Conservation (phyloP, 2,329 filamentous ascomycete genomes). For the Pestalotiopsis sp. region DNA sequence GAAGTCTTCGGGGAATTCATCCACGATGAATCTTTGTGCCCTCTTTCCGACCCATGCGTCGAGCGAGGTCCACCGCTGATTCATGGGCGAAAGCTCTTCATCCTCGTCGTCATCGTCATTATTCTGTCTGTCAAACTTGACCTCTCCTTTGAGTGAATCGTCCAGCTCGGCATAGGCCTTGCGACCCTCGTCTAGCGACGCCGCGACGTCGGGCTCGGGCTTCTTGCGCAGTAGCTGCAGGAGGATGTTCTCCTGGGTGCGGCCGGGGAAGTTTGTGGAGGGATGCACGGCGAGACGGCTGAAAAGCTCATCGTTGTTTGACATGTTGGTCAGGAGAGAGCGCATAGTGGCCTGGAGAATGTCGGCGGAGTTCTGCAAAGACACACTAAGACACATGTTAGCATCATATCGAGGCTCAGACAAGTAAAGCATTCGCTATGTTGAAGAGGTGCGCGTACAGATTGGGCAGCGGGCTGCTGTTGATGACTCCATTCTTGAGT, state of each 20-base stretch:
- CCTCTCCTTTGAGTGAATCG: background rate
- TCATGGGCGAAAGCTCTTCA: conserved; percentile 34
- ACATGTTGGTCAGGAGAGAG: conserved; percentile 65
- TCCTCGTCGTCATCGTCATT: conserved; percentile 6
- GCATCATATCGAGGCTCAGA: background rate
- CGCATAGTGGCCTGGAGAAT: conserved; percentile 73
- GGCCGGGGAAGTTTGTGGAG: conserved; percentile 72
- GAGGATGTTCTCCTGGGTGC: conserved; percentile 66
- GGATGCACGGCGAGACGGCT: conserved; percentile 74
- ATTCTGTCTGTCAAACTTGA: conserved; percentile 35
- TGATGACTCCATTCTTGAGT: conserved; percentile 60
- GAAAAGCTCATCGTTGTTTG: conserved; percentile 68
- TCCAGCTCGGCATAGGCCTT: conserved; percentile 32
- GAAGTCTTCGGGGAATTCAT: conserved; percentile 65
- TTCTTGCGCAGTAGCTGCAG: conserved; percentile 79
- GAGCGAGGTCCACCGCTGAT: conserved; percentile 39
- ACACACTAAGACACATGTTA: conserved; percentile 50
- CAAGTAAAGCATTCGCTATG: background rate
- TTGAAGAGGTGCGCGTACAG: conserved; percentile 61
- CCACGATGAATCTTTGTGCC: conserved; percentile 37
- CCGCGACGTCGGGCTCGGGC: conserved; percentile 75
- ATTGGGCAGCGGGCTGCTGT: conserved; percentile 67
- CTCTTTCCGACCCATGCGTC: conserved; percentile 32
- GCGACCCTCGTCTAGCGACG: conserved; percentile 68
- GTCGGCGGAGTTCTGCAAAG: conserved; percentile 70